Evolutionary conservation across 2,329 filamentous ascomycete species (phyloP).

Genomic region (Sarocladium kiliense): DNA sequence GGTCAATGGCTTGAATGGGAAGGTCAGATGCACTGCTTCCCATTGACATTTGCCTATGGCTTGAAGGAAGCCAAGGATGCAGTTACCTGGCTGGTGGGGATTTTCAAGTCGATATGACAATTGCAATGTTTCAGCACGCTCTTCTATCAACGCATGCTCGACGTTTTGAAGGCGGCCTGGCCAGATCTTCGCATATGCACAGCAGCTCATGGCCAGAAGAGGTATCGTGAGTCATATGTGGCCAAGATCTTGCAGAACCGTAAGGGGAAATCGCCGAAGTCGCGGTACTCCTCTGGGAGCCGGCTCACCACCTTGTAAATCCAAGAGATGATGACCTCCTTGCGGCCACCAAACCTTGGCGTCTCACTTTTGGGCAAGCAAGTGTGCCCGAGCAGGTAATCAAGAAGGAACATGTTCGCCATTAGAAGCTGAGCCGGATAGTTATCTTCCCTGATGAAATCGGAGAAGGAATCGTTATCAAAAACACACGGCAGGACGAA

Average conservation of each 20-base stretch:
- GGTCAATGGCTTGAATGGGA: slow-evolving; percentile 56
- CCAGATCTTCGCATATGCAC: background rate
- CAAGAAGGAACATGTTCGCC: slow-evolving; percentile 30
- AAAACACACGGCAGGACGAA: slow-evolving; percentile 16
- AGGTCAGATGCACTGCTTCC: slow-evolving; percentile 56
- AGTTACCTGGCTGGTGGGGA: slow-evolving; percentile 28
- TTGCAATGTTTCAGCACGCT: background rate
- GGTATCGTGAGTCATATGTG: slow-evolving; percentile 18
- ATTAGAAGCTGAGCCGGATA: slow-evolving; percentile 27
- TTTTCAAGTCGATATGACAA: slow-evolving; percentile 1
- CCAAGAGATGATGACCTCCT: slow-evolving; percentile 21
- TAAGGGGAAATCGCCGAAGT: slow-evolving; percentile 17
- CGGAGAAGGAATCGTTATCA: slow-evolving; percentile 24
- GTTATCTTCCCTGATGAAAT: slow-evolving; percentile 25
- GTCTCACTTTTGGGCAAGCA: slow-evolving; percentile 16
- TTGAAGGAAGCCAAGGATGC: slow-evolving; percentile 40
- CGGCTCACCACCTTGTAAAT: slow-evolving; percentile 14
- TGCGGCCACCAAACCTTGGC: slow-evolving; percentile 18
- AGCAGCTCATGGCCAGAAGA: slow-evolving; percentile 19
- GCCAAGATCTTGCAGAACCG: slow-evolving; percentile 18
- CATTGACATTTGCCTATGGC: slow-evolving; percentile 42
- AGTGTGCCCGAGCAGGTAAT: slow-evolving; percentile 21
- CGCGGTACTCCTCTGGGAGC: slow-evolving; percentile 15
- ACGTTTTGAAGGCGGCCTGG: too few species aligned
- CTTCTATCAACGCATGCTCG: too few species aligned